phyloP scores from a whole-genome alignment of 805 yeast species.

The Clavispora phyllophila region DNA sequence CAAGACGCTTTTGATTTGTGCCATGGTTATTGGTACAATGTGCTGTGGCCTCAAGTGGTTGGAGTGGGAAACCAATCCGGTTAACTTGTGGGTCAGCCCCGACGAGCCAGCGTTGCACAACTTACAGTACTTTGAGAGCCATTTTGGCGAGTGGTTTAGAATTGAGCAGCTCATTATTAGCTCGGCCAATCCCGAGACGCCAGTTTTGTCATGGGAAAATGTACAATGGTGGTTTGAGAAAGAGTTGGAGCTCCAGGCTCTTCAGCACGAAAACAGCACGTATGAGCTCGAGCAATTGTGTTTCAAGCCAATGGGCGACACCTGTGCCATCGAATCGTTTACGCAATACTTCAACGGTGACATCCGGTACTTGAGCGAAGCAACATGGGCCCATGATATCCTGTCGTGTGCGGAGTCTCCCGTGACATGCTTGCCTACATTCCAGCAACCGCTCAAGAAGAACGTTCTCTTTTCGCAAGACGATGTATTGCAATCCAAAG shows the following conservation, averaged over 20 bases:
- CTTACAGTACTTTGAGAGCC: conserved; percentile 64
- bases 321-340: conserved; percentile 81
- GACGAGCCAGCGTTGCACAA: conserved; percentile 63
- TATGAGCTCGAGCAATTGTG: conserved; percentile 60
- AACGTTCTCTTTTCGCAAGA: conserved; percentile 55
- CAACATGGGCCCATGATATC: conserved; percentile 53
- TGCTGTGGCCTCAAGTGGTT: conserved; percentile 49
- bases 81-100: conserved; percentile 86
- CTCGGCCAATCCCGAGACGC: conserved; percentile 51
- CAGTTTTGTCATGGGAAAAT: conserved; percentile 60
- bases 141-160: conserved; percentile 89
- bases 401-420: conserved; percentile 69
- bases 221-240: conserved; percentile 87
- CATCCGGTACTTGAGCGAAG: conserved; percentile 42
- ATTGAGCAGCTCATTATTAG: conserved; percentile 74
- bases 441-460: conserved; percentile 83
- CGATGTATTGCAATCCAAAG: conserved; percentile 55
- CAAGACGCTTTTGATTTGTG: conserved; percentile 17
- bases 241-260: conserved; percentile 46
- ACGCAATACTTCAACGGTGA: conserved; percentile 82
- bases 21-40: conserved; percentile 37
- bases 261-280: conserved; percentile 18
- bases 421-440: conserved; percentile 82
- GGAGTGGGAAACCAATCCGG: conserved; percentile 72
- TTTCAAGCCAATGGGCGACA: conserved; percentile 73